phyloP scores from a whole-genome alignment of 352 stramenopile genomes.

The Pythium myriotylum region DNA sequence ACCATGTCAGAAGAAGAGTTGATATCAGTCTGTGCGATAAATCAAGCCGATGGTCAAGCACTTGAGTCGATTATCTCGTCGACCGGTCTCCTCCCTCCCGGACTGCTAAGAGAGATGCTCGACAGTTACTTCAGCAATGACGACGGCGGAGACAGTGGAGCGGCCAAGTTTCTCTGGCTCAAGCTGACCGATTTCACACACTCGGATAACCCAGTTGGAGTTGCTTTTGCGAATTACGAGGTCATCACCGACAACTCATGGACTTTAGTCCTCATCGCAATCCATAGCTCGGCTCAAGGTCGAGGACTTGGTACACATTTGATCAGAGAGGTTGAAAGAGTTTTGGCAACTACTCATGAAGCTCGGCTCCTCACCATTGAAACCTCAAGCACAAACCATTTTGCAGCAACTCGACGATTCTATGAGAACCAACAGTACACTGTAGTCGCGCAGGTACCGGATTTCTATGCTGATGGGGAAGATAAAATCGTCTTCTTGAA shows the following conservation, averaged over 20 bases:
- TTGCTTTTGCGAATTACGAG: slow-evolving; percentile 9
- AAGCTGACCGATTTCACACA: neutral
- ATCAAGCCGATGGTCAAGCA: neutral
- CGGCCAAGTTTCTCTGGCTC: no score
- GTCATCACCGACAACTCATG: slow-evolving; percentile 10
- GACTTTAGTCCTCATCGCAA: slow-evolving; percentile 13
- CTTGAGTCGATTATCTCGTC: slow-evolving; percentile 5
- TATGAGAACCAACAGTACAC: slow-evolving; percentile 9
- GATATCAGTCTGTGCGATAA: no score
- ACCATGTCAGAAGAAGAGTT: no score
- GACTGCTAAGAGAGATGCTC: slow-evolving; percentile 3
- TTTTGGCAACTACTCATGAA: neutral
- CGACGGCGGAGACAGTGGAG: neutral
- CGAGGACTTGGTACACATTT: slow-evolving; percentile 3
- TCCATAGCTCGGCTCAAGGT: neutral
- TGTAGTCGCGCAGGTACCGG: slow-evolving; percentile 1
- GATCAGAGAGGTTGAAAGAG: neutral
- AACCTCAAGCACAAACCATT: slow-evolving; percentile 1
- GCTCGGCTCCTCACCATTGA: slow-evolving; percentile 8
- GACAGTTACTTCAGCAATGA: neutral
- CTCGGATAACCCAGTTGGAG: slow-evolving; percentile 4
- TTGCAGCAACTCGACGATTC: neutral
- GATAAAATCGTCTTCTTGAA: slow-evolving; percentile 10
- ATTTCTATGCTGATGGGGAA: slow-evolving; percentile 19
- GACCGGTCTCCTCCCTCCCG: slow-evolving; percentile 6